Evolutionary conservation across 164 flowering plant species (phyloP), one percentile per base, ranked within the genome.

Genomic region (Saururus chinensis): DNA sequence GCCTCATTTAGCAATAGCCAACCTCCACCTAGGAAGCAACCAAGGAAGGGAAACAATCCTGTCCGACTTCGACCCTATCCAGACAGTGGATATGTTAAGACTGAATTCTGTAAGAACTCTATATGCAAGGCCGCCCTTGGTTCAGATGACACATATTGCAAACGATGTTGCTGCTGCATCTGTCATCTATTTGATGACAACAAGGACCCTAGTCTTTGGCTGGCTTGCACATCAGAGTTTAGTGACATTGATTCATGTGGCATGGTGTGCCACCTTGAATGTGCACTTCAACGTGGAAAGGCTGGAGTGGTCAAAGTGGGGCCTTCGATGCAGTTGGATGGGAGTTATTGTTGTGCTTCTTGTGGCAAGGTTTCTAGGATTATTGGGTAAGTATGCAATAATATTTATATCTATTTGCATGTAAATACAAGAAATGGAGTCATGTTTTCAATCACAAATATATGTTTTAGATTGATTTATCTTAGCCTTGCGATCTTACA

Each of bases 131-230:
- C 99, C 17, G 58, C 68, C 59, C 53, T 87, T 56, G 81, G 96
- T 56, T 64, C 71, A 19, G 92, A 84, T 62, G 92, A 87, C 74
- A 69, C 96, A 23, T 95, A 91, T 79, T 95, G 99, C 80, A 82
- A 74, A 82, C 84, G 98, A 77, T 95, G 99, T 71, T 95, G 98
- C 42, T 95, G 99, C 73, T 89, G 95, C 76, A 89, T 95, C 17
- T 95, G 99, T 75, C 99, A 95, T 74, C 67, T 71, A 65, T 95
- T 86, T 80, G 99, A 95, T 75, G 96, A 95, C 75, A 91, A 91
- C 66, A 95, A 91, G 75, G 99, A 95, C 72, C 98, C 99, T 19
- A 91, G 99, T 69, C 99, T 91, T 70, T 95, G 99, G 99, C 71
- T 95, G 78, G 93, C 84, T 52, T 95, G 99, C 67, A 45, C 84